These are phyloP conservation scores for Neoascochyta sp. DNA, from an alignment of 2,329 filamentous ascomycete genomes.

Conservation along the genomic window DNA sequence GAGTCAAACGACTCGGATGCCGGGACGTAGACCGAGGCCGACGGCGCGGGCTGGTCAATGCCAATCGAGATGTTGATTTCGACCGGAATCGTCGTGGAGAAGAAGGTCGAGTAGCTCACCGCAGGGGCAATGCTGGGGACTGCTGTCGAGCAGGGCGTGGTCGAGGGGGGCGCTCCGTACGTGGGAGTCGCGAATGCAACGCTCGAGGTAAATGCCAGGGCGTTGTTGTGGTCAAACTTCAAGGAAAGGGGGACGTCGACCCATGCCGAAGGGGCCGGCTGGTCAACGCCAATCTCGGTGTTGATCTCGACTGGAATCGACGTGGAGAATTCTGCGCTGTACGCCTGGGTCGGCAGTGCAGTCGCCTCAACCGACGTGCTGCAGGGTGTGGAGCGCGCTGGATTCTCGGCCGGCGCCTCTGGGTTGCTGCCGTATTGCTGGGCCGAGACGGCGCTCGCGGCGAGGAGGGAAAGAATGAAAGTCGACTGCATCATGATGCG, in stretches of 20 bases:
- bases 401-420: constrained; percentile 41
- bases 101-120: constrained; percentile 1
- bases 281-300: constrained; percentile 2
- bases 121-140: constrained; percentile 5
- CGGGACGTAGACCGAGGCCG: constrained; percentile 11
- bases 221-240: constrained; percentile 12
- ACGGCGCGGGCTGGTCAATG: constrained; percentile 12
- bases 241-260: constrained; percentile 11
- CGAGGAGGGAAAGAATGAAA: constrained; percentile 33
- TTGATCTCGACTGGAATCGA: background rate
- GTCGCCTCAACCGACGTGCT: constrained; percentile 28
- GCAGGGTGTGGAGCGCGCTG: constrained; percentile 52
- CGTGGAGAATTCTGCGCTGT: background rate
- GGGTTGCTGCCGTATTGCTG: constrained; percentile 43
- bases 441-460: constrained; percentile 33
- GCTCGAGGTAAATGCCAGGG: constrained; percentile 17
- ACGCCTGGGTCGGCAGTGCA: background rate
- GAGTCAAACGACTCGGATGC: constrained; percentile 14
- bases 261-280: constrained; percentile 13
- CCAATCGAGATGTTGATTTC: constrained; percentile 7
- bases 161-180: constrained; percentile 11
- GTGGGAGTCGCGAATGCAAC: constrained; percentile 10
- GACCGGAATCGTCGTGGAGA: constrained; percentile 3
- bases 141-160: constrained; percentile 10
- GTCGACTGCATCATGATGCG: constrained; percentile 31